These are phyloP conservation scores for Eutrema japonicum DNA, from an alignment of 345 rosid species.

Conservation along the genomic window DNA sequence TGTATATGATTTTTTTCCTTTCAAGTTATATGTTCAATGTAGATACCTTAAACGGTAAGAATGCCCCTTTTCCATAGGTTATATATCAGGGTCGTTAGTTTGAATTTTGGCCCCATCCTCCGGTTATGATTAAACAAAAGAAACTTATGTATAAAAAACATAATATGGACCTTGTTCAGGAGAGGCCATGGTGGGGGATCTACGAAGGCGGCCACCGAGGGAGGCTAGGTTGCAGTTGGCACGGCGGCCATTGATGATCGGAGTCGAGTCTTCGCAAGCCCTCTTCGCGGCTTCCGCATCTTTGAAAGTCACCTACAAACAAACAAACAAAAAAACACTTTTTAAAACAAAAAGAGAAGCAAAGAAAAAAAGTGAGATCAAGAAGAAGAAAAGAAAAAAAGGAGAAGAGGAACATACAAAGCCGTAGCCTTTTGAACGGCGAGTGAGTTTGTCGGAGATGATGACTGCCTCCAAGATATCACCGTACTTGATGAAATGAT, in stretches of 20 bases:
- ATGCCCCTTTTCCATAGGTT: background rate
- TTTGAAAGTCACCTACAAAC: slow-evolving; percentile 82
- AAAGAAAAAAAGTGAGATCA: background rate
- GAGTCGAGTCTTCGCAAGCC: slow-evolving; percentile 88
- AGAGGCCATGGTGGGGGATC: slow-evolving; percentile 54
- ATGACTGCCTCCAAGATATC: slow-evolving; percentile 95
- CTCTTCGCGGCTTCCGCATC: slow-evolving; percentile 81
- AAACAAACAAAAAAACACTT: background rate
- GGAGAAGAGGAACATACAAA: slow-evolving; percentile 55
- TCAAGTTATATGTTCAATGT: background rate
- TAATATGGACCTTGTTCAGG: slow-evolving; percentile 63
- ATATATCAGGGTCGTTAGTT: background rate
- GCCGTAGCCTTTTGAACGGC: slow-evolving; percentile 98
- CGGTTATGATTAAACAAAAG: slow-evolving; percentile 1
- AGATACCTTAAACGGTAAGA: background rate
- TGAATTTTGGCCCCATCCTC: background rate
- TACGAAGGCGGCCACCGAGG: slow-evolving; percentile 84
- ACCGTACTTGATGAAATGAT: slow-evolving; percentile 90
- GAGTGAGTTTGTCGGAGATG: slow-evolving; percentile 86
- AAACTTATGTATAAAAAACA: background rate
- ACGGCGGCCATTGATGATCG: slow-evolving; percentile 88
- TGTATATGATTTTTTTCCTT: background rate
- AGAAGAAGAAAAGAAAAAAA: background rate
- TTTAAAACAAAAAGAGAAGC: background rate
- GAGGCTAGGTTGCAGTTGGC: slow-evolving; percentile 97